Evolutionary conservation across 2,329 filamentous ascomycete species (phyloP).

Genomic region (Aspergillus transmontanensis): DNA sequence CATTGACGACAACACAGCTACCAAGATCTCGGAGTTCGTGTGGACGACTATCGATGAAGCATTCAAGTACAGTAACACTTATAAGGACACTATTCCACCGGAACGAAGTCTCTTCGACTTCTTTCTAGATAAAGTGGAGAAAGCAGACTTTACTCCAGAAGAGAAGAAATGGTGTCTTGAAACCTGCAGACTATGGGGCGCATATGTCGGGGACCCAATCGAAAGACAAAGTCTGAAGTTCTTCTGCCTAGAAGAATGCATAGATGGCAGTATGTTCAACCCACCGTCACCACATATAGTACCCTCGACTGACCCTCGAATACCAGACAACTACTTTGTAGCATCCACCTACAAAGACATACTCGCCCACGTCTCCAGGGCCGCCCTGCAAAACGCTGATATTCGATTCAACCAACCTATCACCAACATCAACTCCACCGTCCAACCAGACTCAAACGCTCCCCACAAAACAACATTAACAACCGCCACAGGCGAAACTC

Average conservation of each 20-base stretch:
- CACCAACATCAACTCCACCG: slow-evolving; percentile 37
- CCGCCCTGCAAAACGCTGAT: slow-evolving; percentile 51
- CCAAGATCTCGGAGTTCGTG: slow-evolving; percentile 46
- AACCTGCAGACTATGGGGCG: slow-evolving; percentile 63
- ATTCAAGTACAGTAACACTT: slow-evolving; percentile 60
- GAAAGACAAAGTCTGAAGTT: slow-evolving; percentile 64
- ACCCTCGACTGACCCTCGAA: neutral
- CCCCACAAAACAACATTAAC: slow-evolving; percentile 49
- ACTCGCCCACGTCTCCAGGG: slow-evolving; percentile 54
- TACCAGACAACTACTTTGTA: slow-evolving; percentile 62
- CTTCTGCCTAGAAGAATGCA: slow-evolving; percentile 67
- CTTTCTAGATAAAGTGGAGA: slow-evolving; percentile 53
- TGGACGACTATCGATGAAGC: slow-evolving; percentile 63
- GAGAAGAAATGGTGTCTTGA: slow-evolving; percentile 55
- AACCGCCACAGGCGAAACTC: slow-evolving; percentile 36
- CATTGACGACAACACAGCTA: slow-evolving; percentile 37
- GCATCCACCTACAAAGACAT: slow-evolving; percentile 63
- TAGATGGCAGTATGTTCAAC: slow-evolving; percentile 58
- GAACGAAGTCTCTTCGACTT: slow-evolving; percentile 60
- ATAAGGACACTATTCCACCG: slow-evolving; percentile 53
- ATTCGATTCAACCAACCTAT: slow-evolving; percentile 53
- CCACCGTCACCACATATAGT: neutral
- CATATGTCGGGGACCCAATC: slow-evolving; percentile 63
- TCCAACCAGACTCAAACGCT: slow-evolving; percentile 17
- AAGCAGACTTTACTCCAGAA: slow-evolving; percentile 37